Conservation (phyloP, 2,329 filamentous ascomycete species). For the Herpotrichia juniperi region DNA sequence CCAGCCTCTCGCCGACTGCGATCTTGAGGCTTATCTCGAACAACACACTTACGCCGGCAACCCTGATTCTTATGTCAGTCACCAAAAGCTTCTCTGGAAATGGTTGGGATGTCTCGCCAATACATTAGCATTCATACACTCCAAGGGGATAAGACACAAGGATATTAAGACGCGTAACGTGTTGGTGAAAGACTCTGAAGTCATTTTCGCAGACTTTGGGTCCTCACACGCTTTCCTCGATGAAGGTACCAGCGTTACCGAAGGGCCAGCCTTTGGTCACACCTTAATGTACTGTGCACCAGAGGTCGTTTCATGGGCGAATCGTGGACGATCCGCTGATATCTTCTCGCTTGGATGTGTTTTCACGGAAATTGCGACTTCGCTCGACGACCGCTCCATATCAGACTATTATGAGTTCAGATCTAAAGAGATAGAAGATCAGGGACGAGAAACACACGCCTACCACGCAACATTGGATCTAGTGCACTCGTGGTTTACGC, state of each 20-base stretch:
- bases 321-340: slow-evolving; percentile 16
- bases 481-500: slow-evolving; percentile 11
- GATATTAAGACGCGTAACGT: slow-evolving; percentile 29
- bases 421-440: neutral
- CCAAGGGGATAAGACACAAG: slow-evolving; percentile 21
- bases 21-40: slow-evolving; percentile 18
- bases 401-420: slow-evolving; percentile 11
- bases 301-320: slow-evolving; percentile 15
- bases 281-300: slow-evolving; percentile 23
- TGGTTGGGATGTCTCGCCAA: slow-evolving; percentile 21
- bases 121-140: slow-evolving; percentile 22
- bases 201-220: slow-evolving; percentile 27
- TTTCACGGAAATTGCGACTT: slow-evolving; percentile 19
- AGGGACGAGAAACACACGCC: slow-evolving; percentile 11
- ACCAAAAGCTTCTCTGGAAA: slow-evolving; percentile 8
- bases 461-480: slow-evolving; percentile 16
- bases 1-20: slow-evolving; percentile 18
- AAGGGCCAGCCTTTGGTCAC: slow-evolving; percentile 18
- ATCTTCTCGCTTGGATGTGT: slow-evolving; percentile 26
- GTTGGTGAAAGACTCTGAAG: slow-evolving; percentile 16
- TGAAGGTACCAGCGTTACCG: slow-evolving; percentile 16
- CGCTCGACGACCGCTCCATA: slow-evolving; percentile 13
- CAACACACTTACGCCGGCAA: slow-evolving; percentile 1
- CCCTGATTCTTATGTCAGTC: neutral
- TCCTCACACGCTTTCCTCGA: slow-evolving; percentile 20